Conservation (phyloP, 192 early-diverging fungal species). For the Mortierella alpina region DNA sequence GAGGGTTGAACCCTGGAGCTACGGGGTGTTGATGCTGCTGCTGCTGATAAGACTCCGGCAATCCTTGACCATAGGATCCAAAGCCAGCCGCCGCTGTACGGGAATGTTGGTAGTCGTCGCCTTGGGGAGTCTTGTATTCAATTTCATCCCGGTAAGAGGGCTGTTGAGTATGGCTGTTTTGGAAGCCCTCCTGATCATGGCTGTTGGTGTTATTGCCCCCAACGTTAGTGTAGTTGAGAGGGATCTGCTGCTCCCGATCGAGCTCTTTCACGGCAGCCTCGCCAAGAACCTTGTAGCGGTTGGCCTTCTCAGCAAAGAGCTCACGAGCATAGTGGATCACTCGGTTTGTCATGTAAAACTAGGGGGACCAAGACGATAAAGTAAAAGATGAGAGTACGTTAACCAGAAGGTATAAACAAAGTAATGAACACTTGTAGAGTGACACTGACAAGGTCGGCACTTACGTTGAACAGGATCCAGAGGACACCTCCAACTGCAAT, state of each 20-base stretch:
- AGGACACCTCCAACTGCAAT: slow-evolving; percentile 26
- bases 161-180: slow-evolving; percentile 14
- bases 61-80: slow-evolving; percentile 17
- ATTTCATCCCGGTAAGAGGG: slow-evolving; percentile 49
- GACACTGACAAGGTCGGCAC: background rate
- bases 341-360: slow-evolving; percentile 53
- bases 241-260: slow-evolving; percentile 49
- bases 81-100: slow-evolving; percentile 22
- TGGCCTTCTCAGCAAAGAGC: slow-evolving; percentile 21
- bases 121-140: slow-evolving; percentile 35
- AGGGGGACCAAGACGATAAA: background rate
- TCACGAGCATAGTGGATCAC: slow-evolving; percentile 53
- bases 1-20: slow-evolving; percentile 39
- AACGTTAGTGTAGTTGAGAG: slow-evolving; percentile 47
- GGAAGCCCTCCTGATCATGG: slow-evolving; percentile 7
- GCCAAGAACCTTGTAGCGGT: slow-evolving; percentile 42
- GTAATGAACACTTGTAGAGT: background rate
- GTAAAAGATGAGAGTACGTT: background rate
- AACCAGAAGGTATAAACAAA: background rate
- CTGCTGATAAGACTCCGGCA: background rate
- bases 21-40: slow-evolving; percentile 12
- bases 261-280: slow-evolving; percentile 47
- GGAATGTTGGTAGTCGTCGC: slow-evolving; percentile 15
- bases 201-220: slow-evolving; percentile 10
- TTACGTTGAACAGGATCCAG: slow-evolving; percentile 46